These are phyloP conservation scores for Annulohypoxylon maeteangense DNA, from an alignment of 495 filamentous ascomycete genomes.

Conservation along the genomic window DNA sequence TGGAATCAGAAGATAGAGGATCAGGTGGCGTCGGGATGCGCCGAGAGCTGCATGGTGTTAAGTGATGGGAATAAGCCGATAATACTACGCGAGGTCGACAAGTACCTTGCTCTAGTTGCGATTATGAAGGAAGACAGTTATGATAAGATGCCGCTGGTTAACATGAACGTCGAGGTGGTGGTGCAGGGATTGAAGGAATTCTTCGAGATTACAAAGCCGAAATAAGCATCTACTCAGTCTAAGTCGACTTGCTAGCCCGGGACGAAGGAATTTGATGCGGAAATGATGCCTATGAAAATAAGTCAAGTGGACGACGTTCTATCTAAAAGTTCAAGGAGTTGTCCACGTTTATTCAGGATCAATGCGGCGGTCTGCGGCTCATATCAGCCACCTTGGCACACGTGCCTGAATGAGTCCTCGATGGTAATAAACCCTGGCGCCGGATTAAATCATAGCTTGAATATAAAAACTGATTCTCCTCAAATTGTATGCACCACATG, in stretches of 20 bases:
- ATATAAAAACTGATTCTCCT: conserved; percentile 3
- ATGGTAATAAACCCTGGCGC: neutral
- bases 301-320: neutral
- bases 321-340: neutral
- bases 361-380: neutral
- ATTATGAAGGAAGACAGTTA: conserved; percentile 75
- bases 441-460: neutral
- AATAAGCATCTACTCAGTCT: conserved; percentile 33
- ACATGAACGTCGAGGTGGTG: conserved; percentile 66
- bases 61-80: conserved; percentile 82
- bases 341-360: neutral
- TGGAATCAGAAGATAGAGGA: conserved; percentile 73
- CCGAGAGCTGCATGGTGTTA: conserved; percentile 81
- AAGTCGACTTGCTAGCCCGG: neutral
- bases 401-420: neutral
- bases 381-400: neutral
- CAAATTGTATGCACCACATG: neutral
- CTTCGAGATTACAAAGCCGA: conserved; percentile 66
- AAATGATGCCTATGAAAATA: neutral
- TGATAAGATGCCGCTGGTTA: conserved; percentile 68
- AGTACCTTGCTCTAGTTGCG: conserved; percentile 81
- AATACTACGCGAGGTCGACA: conserved; percentile 90
- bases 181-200: conserved; percentile 65
- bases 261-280: neutral
- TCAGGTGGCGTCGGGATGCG: conserved; percentile 70